Evolutionary conservation across 2,329 filamentous ascomycete genomes (phyloP).

Genomic region (Myriangium duriaei): DNA sequence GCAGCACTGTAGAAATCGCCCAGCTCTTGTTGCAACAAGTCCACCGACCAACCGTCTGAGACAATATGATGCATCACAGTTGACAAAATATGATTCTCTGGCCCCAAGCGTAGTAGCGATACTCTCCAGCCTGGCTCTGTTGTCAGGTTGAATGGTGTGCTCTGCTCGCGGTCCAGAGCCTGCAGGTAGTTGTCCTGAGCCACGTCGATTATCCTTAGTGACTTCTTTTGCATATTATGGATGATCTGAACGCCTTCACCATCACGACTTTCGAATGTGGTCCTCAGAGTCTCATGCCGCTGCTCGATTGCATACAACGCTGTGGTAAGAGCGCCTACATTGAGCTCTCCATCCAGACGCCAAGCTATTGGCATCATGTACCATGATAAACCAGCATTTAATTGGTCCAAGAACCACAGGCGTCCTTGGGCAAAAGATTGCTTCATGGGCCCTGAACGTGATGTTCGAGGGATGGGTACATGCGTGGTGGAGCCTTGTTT

Average conservation of each 20-base stretch:
- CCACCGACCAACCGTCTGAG: too few species aligned
- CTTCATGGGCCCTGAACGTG: too few species aligned
- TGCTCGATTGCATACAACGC: constrained; percentile 9
- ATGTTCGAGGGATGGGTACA: too few species aligned
- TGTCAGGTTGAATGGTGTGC: constrained; percentile 6
- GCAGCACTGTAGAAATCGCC: too few species aligned
- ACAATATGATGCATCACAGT: too few species aligned
- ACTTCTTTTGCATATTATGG: too few species aligned
- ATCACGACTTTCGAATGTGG: constrained; percentile 5
- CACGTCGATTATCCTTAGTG: constrained; percentile 1
- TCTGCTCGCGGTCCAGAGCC: constrained; percentile 2
- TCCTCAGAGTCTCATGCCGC: constrained; percentile 9
- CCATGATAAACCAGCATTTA: too few species aligned
- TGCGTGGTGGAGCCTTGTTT: too few species aligned
- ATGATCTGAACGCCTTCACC: constrained; percentile 5
- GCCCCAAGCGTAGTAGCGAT: constrained; percentile 1
- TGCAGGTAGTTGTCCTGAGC: background rate
- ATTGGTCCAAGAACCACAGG: too few species aligned
- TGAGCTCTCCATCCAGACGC: constrained; percentile 2
- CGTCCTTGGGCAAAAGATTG: too few species aligned
- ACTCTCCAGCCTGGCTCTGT: constrained; percentile 5
- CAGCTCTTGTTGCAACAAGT: too few species aligned
- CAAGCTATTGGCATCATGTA: too few species aligned
- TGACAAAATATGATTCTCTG: constrained; percentile 7
- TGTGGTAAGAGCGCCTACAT: constrained; percentile 1